Evolutionary conservation across 1,284 basidiomycete species (phyloP).

Genomic region (Cryptococcus sp.): DNA sequence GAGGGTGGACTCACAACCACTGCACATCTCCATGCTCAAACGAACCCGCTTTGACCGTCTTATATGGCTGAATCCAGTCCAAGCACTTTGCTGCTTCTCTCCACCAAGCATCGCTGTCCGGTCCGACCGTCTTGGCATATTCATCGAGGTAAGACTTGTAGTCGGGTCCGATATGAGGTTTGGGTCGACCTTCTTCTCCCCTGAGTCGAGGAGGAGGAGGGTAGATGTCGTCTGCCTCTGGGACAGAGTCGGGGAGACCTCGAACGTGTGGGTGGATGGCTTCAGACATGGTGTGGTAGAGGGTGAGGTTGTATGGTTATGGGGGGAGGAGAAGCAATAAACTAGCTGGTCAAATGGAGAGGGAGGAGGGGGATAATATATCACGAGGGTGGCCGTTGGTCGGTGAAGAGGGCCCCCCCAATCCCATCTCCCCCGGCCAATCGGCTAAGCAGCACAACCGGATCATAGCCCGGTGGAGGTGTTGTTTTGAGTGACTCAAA

Average conservation of each 20-base stretch:
- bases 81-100: conserved; percentile 73
- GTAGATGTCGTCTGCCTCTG: conserved; percentile 32
- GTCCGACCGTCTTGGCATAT: conserved; percentile 67
- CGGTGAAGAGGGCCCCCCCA: too few species aligned
- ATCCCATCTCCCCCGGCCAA: too few species aligned
- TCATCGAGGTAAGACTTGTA: conserved; percentile 62
- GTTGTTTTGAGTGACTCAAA: too few species aligned
- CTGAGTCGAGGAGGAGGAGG: conserved; percentile 38
- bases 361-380: neutral
- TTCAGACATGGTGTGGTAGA: neutral
- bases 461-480: too few species aligned
- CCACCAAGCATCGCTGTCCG: conserved; percentile 80
- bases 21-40: conserved; percentile 84
- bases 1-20: conserved; percentile 64
- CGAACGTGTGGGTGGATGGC: conserved; percentile 20
- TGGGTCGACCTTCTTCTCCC: conserved; percentile 34
- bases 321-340: neutral
- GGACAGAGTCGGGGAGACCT: conserved; percentile 31
- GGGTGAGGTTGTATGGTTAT: neutral
- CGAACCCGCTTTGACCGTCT: conserved; percentile 75
- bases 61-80: conserved; percentile 87
- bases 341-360: too few species aligned
- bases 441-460: too few species aligned
- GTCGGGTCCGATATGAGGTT: conserved; percentile 67
- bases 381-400: neutral